phyloP scores from a whole-genome alignment of 352 stramenopile species.

The Phytophthora sojae region DNA sequence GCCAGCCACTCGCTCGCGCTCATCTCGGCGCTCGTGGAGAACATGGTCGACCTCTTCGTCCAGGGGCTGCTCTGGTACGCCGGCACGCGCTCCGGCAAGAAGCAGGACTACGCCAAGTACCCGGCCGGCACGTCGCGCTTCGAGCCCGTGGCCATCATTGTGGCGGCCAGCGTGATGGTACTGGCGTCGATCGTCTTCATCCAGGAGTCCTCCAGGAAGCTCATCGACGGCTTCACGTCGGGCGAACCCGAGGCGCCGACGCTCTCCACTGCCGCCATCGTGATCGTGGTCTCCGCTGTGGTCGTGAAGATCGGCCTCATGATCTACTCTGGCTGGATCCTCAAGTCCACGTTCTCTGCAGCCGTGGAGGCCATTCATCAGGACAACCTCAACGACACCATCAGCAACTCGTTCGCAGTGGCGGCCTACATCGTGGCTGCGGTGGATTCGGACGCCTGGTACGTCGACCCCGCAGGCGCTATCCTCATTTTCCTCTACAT shows the following conservation, averaged over 20 bases:
- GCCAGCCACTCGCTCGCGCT: conserved; percentile 89
- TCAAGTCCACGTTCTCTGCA: conserved; percentile 57
- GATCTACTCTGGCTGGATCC: conserved; percentile 69
- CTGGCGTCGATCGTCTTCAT: conserved; percentile 90
- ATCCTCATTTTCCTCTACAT: conserved; percentile 96
- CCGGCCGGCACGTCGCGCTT: conserved; percentile 90
- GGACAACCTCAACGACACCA: conserved; percentile 96
- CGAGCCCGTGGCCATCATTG: conserved; percentile 94
- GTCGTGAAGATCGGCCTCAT: conserved; percentile 77
- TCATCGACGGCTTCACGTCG: conserved; percentile 52
- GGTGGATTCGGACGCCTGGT: conserved; percentile 74
- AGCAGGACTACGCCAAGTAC: conserved; percentile 90
- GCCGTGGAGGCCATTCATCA: conserved; percentile 76
- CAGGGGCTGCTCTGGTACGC: conserved; percentile 92
- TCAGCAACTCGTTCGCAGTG: conserved; percentile 92
- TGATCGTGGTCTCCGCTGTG: conserved; percentile 72
- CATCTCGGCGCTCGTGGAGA: conserved; percentile 92
- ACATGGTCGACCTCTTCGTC: conserved; percentile 93
- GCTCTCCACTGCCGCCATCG: conserved; percentile 89
- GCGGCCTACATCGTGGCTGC: conserved; percentile 70
- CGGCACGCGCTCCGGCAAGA: conserved; percentile 79
- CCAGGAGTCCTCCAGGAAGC: conserved; percentile 60
- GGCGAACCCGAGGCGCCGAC: conserved; percentile 77
- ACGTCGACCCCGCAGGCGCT: conserved; percentile 90
- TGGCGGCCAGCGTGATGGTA: conserved; percentile 93